Evolutionary conservation across 768 basidiomycete species (phyloP), one percentile per base, ranked within the genome.

Genomic region (Hysterangium stoloniferum): DNA sequence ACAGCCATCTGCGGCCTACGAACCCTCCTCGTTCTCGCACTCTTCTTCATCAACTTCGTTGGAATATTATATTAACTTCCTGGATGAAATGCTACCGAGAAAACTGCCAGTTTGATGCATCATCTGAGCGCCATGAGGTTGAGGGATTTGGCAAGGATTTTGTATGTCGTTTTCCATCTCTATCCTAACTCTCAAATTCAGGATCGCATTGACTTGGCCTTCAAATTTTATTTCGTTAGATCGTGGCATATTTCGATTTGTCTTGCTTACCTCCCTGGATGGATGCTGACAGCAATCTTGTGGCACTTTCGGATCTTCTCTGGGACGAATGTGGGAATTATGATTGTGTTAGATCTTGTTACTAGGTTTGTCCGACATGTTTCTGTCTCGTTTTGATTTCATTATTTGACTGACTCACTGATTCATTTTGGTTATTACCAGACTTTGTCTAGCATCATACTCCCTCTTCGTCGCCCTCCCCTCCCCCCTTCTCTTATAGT

Each of bases 41-140:
- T 87, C 80, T n/a, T n/a, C n/a, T 88, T 86, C 58, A 65, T 88
- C 12, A 75, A 76, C 48, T 89, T 77, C 62, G 66, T 86, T 28
- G 86, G 86, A 20, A 82, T 89, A 37, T 71, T 79, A 0, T 89
- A 89, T 59, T 87, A 90, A 55, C 73, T 87, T 2, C 82, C 86
- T 11, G 87, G 86, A 2, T 73, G 80, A 6, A 75, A 84, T 37
- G 69, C 80, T 11, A 72, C 71, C 4, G 87, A 90, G 61, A 71
- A 85, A 35, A 80, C 86, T 0, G 72, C 68, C 47, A 64, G 75
- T 13, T 62, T 89, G 28, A 86, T 86, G 0, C 67, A 76, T 6
- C 84, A 89, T 59, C 77, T 89, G 72, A 82, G 82, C 59, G 84
- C 78, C 3, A 89, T 90, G 87, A 87, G 87, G 6, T 70, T 88